phyloP scores from a whole-genome alignment of 306 rosid genomes.

The Datisca glomerata region DNA sequence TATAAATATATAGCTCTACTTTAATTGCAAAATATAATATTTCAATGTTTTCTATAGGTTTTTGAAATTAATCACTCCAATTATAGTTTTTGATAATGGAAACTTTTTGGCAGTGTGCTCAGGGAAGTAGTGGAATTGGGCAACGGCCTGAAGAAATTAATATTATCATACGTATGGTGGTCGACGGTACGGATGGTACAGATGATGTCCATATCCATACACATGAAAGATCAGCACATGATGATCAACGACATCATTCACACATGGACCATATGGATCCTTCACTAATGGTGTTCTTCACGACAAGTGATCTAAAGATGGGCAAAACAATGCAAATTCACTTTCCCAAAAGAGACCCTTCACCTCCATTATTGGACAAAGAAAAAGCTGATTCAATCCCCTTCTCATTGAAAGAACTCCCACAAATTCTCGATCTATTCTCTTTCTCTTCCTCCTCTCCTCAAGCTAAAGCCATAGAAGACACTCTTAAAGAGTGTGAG shows the following conservation, averaged over 20 bases:
- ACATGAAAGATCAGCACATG: no score
- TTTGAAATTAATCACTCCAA: no score
- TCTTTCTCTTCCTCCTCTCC: constrained; percentile 39
- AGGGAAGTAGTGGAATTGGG: no score
- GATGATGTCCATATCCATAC: neutral
- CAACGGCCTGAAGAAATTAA: no score
- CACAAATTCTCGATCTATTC: constrained; percentile 32
- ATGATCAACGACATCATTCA: no score
- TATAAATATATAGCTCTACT: no score
- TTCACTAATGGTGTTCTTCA: constrained; percentile 48
- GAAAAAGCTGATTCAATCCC: constrained; percentile 42
- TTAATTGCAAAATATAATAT: no score
- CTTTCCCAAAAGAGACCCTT: constrained; percentile 56
- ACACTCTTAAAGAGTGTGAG: constrained; percentile 50
- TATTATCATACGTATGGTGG: neutral
- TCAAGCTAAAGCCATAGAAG: constrained; percentile 60
- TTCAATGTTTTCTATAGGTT: no score
- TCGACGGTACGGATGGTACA: neutral
- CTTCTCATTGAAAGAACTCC: constrained; percentile 41
- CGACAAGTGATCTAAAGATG: constrained; percentile 32
- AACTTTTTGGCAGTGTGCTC: no score
- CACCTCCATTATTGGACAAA: constrained; percentile 40
- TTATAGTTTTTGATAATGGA: no score
- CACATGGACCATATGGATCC: constrained; percentile 16
- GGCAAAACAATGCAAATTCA: constrained; percentile 47